These are phyloP conservation scores for Platismatia glauca DNA, from an alignment of 495 filamentous ascomycete genomes.

Conservation along the genomic window DNA sequence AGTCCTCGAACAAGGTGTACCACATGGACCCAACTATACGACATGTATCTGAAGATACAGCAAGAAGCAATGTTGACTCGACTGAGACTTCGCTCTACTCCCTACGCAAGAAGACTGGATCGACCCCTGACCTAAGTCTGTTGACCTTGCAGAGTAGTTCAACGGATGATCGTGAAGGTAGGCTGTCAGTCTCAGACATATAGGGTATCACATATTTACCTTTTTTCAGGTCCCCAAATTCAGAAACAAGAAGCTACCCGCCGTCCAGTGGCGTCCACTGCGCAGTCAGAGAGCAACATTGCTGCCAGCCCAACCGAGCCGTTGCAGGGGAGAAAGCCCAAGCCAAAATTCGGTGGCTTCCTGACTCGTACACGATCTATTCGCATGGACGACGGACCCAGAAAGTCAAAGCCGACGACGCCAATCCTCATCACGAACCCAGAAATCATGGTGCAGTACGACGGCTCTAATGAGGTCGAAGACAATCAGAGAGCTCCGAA, in stretches of 20 bases:
- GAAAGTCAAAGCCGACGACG: constrained; percentile 32
- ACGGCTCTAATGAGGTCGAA: constrained; percentile 3
- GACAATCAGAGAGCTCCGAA: constrained; percentile 32
- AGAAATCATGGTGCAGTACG: constrained; percentile 11
- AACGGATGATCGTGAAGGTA: constrained; percentile 11
- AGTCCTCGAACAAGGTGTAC: constrained; percentile 37
- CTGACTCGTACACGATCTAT: constrained; percentile 61
- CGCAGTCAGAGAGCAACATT: constrained; percentile 12
- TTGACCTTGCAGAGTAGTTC: constrained; percentile 11
- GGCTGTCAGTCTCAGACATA: not conserved
- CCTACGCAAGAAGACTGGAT: constrained; percentile 25
- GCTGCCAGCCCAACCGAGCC: constrained; percentile 14
- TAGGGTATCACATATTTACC: not conserved
- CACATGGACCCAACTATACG: constrained; percentile 26
- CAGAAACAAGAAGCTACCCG: not conserved
- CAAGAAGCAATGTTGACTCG: constrained; percentile 10
- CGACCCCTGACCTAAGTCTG: constrained; percentile 29
- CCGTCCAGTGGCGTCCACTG: constrained; percentile 15
- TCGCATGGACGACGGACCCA: constrained; percentile 41
- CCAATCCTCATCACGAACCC: constrained; percentile 17
- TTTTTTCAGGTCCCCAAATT: not conserved
- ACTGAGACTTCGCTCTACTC: constrained; percentile 23
- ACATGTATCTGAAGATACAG: constrained; percentile 25
- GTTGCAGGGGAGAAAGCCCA: constrained; percentile 33
- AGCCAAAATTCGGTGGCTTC: constrained; percentile 47